A percentile compares a stretch with the other conserved stretches of the same genome.
Evolutionary conservation across 2,329 filamentous ascomycete species (phyloP).

Genomic region (Microdochium paspali): DNA sequence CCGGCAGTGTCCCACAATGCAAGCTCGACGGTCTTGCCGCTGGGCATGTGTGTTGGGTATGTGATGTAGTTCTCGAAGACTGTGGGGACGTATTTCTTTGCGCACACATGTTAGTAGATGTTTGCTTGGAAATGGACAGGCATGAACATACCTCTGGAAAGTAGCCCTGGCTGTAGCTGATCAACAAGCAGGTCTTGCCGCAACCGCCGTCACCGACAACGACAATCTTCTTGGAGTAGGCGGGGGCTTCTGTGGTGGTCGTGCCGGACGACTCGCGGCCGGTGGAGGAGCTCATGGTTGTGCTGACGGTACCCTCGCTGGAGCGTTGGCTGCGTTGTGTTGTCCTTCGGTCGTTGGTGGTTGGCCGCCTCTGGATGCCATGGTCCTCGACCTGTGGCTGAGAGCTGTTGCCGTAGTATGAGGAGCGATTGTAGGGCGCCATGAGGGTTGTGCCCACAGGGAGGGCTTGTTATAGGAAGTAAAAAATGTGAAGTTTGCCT

Average conservation of each 20-base stretch:
- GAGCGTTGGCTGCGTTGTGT: conserved; percentile 48
- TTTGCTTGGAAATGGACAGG: background rate
- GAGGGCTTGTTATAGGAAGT: background rate
- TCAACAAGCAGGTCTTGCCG: conserved; percentile 96
- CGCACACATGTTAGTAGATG: conserved; percentile 1
- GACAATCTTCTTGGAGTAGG: conserved; percentile 98
- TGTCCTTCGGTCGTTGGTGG: conserved; percentile 27
- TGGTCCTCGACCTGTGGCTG: conserved; percentile 10
- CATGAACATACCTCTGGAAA: conserved; percentile 77
- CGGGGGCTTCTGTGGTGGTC: conserved; percentile 79
- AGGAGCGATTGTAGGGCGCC: conserved; percentile 46
- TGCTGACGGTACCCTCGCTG: conserved; percentile 87
- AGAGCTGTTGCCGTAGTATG: conserved; percentile 29
- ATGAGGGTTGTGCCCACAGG: conserved; percentile 20
- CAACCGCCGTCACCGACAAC: conserved; percentile 97
- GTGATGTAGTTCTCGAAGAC: conserved; percentile 99
- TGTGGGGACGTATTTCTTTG: conserved; percentile 97
- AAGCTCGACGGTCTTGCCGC: conserved; percentile 90
- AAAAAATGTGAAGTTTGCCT: background rate
- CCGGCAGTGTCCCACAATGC: conserved; percentile 98
- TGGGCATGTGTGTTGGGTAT: conserved; percentile 78
- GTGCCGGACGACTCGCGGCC: conserved; percentile 73
- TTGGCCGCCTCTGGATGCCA: conserved; percentile 24
- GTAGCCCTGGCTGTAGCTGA: conserved; percentile 97
- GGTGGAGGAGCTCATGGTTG: conserved; percentile 65